Evolutionary conservation across 163 green algal species (phyloP), one percentile per base, ranked within the genome.

Genomic region (Scenedesmus sp.): DNA sequence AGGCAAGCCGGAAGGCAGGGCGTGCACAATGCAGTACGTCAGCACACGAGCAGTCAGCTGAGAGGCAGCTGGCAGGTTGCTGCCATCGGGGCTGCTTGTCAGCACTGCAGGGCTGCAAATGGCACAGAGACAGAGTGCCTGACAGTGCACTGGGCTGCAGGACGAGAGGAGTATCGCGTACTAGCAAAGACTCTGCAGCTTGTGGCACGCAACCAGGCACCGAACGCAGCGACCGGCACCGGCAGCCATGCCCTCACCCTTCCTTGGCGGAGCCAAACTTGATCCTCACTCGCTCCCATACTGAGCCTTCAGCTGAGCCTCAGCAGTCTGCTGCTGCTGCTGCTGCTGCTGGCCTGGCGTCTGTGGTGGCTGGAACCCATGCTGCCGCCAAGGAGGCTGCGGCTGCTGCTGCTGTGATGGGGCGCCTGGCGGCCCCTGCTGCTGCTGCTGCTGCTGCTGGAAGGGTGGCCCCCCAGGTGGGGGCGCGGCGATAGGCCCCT

Each of bases 361-460:
- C 65, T 82, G 73, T 30, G 35, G 72, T 6, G 72, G 35, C 33
- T 44, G 35, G 35, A 81, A 81, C 6, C 33, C 72, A 13, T 81
- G 61, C 49, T 59, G 82, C 30, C 22, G n/a, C 44, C 82, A 76
- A 22, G 53, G 35, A 33, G 12, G 78, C 78, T 59, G 37, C 42
- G 20, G 78, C 78, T 40, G 79, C 79, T 65, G 79, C 79, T 72
- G 81, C 81, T 86, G 81, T 65, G 80, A 1, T 6, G 80, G 6
- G 26, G 80, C 44, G 22, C 26, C 13, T 7, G 44, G 80, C 44
- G 30, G 78, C 13, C 42, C 26, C 40, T 59, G 42, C 78, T 61
- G 40, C 78, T 84, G 78, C 78, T 84, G 78, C 78, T 56, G 40
- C 79, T 61, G 79, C 79, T 85, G 79, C 79, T 61, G 79, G 1